Evolutionary conservation across 371 early-diverging fungal genomes (phyloP), one percentile per base, ranked within the genome.

Genomic region (Rhizopus stolonifer): DNA sequence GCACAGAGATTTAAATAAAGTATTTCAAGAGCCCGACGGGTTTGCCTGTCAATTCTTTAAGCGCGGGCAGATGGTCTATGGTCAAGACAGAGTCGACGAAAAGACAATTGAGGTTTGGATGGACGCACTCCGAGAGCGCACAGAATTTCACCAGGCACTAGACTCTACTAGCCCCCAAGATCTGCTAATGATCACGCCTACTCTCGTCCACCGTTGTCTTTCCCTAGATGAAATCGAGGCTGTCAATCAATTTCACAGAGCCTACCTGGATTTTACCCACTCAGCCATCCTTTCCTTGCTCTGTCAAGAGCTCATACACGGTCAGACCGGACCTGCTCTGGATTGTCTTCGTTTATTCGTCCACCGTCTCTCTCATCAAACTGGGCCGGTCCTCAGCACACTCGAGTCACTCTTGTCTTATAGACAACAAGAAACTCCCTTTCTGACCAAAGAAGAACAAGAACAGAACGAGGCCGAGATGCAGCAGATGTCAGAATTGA

Each of bases 1-100:
- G 2, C 61, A 63, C 25, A 49, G 59, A 19, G 60, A 69, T 38
- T 24, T 72, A 15, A 42, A 52, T 11, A 60, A 56, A n/a, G 61
- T 67, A 1, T 74, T 78, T 39, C 42, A 44, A 5, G 46, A 68
- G 7, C 45, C 52, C 17, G 46, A 64, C 13, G 73, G 70, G 4
- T 64, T 70, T 33, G 56, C 67, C 8, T 72, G 69, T 42, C 53
- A 55, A 1, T 72, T 68, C 38, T 78, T 74, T 44, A 49, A 53
- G 1, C 48, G 60, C 40, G 65, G 61, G 0, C 61, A 65, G 4
- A 14, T 61, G 18, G 49, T 70, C 8, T 72, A 68, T 46, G 70
- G 64, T 3, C 34, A 54, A 10, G 65, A 72, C 46, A 48, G 46
- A 4, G 42, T 42, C 0, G 70, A 64, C 32, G 10, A 29, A 29